phyloP scores from a whole-genome alignment of 1,284 basidiomycete genomes.

The Sanghuangporus baumii region DNA sequence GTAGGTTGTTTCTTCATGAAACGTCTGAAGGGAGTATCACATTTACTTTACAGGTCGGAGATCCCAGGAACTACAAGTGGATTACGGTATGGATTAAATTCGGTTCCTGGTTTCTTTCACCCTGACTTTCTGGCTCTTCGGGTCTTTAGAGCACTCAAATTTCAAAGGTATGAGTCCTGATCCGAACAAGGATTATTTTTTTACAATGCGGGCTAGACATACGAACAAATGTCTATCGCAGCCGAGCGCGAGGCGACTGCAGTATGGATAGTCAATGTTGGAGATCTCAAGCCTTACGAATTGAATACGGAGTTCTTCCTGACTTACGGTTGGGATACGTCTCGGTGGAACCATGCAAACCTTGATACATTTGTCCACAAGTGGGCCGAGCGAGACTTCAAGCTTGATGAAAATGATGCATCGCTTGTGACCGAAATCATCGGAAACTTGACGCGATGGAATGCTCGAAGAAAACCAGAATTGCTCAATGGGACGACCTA shows the following conservation, averaged over 20 bases:
- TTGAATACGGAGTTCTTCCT: slow-evolving; percentile 68
- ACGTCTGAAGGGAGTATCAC: neutral
- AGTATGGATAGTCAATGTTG: slow-evolving; percentile 60
- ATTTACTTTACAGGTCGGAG: slow-evolving; percentile 38
- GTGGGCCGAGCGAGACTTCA: slow-evolving; percentile 67
- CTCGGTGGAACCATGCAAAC: slow-evolving; percentile 46
- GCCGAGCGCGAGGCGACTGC: slow-evolving; percentile 48
- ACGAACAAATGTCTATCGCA: slow-evolving; percentile 57
- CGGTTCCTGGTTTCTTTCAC: slow-evolving; percentile 8
- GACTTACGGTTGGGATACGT: slow-evolving; percentile 53
- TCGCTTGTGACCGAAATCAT: slow-evolving; percentile 41
- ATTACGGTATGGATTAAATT: slow-evolving; percentile 36
- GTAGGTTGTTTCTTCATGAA: slow-evolving; percentile 24
- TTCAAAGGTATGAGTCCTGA: slow-evolving; percentile 30
- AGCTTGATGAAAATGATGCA: slow-evolving; percentile 34
- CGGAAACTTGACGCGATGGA: slow-evolving; percentile 55
- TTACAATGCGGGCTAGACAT: slow-evolving; percentile 32
- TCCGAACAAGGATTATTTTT: slow-evolving; percentile 7
- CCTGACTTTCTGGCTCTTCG: neutral
- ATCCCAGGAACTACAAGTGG: slow-evolving; percentile 57
- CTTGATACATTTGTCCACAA: slow-evolving; percentile 44
- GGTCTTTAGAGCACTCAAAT: slow-evolving; percentile 36
- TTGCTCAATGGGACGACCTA: slow-evolving; percentile 57
- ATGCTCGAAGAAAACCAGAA: slow-evolving; percentile 63
- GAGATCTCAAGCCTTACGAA: slow-evolving; percentile 71